phyloP scores from a whole-genome alignment of 805 yeast species.

The Candida gorgasii region DNA sequence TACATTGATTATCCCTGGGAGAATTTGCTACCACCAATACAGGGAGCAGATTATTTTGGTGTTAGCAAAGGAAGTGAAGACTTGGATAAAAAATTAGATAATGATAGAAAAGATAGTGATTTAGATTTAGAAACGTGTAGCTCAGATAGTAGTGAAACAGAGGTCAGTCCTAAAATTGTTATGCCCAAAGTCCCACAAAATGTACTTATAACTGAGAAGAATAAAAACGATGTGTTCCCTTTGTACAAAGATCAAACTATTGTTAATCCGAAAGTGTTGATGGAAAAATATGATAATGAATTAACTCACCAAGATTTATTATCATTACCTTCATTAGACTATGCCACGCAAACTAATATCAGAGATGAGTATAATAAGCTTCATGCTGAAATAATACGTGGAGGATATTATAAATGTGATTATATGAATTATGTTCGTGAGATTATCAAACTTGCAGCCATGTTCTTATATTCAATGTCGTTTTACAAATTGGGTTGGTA shows the following conservation, averaged over 20 bases:
- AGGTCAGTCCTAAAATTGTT: no score
- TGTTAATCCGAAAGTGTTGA: conserved; percentile 55
- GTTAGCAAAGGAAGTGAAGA: not conserved
- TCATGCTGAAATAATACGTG: conserved; percentile 53
- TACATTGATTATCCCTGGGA: conserved; percentile 64
- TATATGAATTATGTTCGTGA: conserved; percentile 77
- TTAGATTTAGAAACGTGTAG: not conserved
- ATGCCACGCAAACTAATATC: conserved; percentile 60
- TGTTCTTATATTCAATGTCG: conserved; percentile 51
- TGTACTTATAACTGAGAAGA: conserved; percentile 39
- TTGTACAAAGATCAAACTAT: conserved; percentile 28
- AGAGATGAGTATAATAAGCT: conserved; percentile 59
- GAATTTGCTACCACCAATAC: conserved; percentile 83
- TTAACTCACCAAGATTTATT: conserved; percentile 57
- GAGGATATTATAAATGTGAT: conserved; percentile 70
- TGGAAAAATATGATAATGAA: conserved; percentile 58
- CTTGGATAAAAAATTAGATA: conserved; percentile 7
- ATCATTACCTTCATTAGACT: conserved; percentile 64
- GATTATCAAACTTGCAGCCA: conserved; percentile 53
- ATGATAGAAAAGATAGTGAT: not conserved
- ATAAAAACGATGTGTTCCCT: conserved; percentile 37
- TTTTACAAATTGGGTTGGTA: conserved; percentile 50
- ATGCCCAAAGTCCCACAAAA: conserved; percentile 56
- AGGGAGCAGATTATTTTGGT: conserved; percentile 57
- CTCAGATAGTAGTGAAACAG: not conserved